Percentiles rank a stretch among this genome's conserved stretches.
Conservation (phyloP, 768 basidiomycete species). For the Boletus barrowsii region DNA sequence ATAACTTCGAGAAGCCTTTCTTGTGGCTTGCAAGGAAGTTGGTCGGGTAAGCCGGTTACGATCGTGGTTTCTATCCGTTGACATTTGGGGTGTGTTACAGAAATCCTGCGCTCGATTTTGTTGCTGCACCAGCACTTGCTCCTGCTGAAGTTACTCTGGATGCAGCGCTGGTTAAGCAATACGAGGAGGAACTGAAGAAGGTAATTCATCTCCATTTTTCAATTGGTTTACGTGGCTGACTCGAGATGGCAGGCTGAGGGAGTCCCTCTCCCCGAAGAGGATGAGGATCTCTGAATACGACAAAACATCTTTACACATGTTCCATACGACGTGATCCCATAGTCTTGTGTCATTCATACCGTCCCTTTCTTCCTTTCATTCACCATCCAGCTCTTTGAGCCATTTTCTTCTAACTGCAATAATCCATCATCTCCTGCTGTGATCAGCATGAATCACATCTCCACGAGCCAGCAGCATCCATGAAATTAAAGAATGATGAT, state of each 20-base stretch:
- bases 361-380: conserved; percentile 9
- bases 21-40: conserved; percentile 98
- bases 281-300: conserved; percentile 69
- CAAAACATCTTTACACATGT: conserved; percentile 16
- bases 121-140: conserved; percentile 92
- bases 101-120: conserved; percentile 87
- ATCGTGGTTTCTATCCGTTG: background rate
- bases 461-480: background rate
- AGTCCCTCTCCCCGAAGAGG: conserved; percentile 97
- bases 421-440: conserved; percentile 22
- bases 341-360: conserved; percentile 22
- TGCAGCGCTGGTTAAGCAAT: conserved; percentile 68
- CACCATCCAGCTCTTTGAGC: conserved; percentile 18
- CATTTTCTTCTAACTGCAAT: conserved; percentile 25
- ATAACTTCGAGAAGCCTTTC: conserved; percentile 99
- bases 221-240: conserved; percentile 5
- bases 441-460: conserved; percentile 22
- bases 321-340: conserved; percentile 20
- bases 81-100: conserved; percentile 38
- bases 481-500: conserved; percentile 2
- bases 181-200: conserved; percentile 70
- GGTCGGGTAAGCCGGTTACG: conserved; percentile 67
- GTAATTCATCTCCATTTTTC: conserved; percentile 37
- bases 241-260: conserved; percentile 62
- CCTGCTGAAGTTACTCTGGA: conserved; percentile 93